A percentile compares a stretch with the other conserved stretches of the same genome.
These are phyloP conservation scores for Pilobolus umbonatus DNA, from an alignment of 192 early-diverging fungal genomes.

Conservation along the genomic window DNA sequence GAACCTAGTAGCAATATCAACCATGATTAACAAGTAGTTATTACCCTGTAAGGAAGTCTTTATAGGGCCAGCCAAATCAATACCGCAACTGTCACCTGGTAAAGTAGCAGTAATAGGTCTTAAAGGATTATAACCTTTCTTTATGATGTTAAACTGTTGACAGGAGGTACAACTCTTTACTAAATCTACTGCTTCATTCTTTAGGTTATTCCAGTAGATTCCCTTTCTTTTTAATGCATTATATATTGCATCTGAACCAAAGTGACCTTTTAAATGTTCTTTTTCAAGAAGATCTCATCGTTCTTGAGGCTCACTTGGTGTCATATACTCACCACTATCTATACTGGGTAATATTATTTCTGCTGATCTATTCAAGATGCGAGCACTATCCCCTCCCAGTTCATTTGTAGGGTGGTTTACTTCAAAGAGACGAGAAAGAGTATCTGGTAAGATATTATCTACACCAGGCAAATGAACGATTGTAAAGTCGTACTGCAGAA, in stretches of 20 bases:
- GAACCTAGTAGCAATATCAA: conserved; percentile 34
- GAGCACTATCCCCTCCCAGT: conserved; percentile 16
- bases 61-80: neutral
- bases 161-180: neutral
- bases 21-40: conserved; percentile 9
- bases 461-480: conserved; percentile 25
- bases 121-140: neutral
- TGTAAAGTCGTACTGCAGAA: conserved; percentile 25
- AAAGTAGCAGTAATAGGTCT: neutral
- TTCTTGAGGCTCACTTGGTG: neutral
- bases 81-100: neutral
- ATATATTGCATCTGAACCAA: neutral
- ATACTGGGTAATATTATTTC: neutral
- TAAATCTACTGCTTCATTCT: neutral
- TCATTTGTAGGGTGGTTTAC: neutral
- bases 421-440: conserved; percentile 23
- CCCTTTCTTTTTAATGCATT: neutral
- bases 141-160: neutral
- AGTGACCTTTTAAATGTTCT: neutral
- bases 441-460: conserved; percentile 32
- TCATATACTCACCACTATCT: neutral
- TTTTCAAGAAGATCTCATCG: neutral
- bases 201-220: neutral
- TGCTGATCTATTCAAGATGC: neutral
- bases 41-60: neutral